Base-by-base conservation (phyloP, 345 rosid genomes). In the Gossypium arboreum region DNA sequence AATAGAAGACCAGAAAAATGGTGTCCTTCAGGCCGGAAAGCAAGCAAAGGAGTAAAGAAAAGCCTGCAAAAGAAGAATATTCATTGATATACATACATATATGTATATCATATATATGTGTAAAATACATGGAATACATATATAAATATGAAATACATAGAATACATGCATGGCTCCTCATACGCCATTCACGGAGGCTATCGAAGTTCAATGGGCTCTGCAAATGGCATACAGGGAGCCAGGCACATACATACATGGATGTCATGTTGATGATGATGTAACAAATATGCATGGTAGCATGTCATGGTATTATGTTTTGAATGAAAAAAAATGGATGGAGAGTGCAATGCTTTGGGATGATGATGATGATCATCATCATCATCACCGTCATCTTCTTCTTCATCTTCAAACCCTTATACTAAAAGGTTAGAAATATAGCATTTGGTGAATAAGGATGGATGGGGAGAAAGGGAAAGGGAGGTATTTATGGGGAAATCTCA, bases 221-320 rank as follows among this genome's bases (percentile, higher is more conserved):
- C 91, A 84, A 86, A 89, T 91, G 96, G 96, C 96, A 91, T 91
- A 91, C 96, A 91, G 96, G 96, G 96, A 91, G 96, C 96, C 96
- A 91, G 96, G 96, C 93, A 88, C 41, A 34, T 34, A 34, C 96
- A 91, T 91, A 91, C 92, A 91, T 93, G 96, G 92, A 57, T 57
- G 34, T 57, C 62, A 57, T 57, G 62, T 15, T 57, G 61, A 0
- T 57, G 15, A 0, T 57, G 61, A 20, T 20, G 27, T 20, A 57
- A 87, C 69, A 63, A 64, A 50, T 56, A 61, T 62, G 54, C 44
- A 79, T 71, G 18, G n/a, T 58, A 25, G 27, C 48, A 68, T 43
- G 56, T 58, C 78, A 63, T 65, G 71, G 60, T 6, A 20, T 65
- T 10, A 12, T 59, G 56, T 45, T 11, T 43, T 3, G 65, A 52